phyloP scores from a whole-genome alignment of 2,329 filamentous ascomycete species.

The Diaporthe velutina region DNA sequence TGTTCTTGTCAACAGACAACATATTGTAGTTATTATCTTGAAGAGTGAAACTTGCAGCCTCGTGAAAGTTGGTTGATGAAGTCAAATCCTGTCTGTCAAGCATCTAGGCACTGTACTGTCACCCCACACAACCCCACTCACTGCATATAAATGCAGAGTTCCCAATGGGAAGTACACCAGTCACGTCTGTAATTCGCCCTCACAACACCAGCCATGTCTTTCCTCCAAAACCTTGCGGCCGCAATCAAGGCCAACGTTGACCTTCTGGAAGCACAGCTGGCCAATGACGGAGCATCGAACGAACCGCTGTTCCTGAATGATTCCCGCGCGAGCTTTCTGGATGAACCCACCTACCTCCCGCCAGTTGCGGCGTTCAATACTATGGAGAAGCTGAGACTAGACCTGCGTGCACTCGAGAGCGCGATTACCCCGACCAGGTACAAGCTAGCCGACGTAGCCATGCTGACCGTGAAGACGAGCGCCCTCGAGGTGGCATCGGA shows the following conservation, averaged over 20 bases:
- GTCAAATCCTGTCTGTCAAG: not conserved
- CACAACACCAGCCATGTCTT: not conserved
- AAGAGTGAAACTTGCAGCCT: not conserved
- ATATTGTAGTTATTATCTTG: not conserved
- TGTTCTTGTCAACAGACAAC: not conserved
- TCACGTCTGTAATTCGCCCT: not conserved
- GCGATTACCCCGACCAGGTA: not conserved
- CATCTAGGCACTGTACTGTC: not conserved
- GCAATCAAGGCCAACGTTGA: not conserved
- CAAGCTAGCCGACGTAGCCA: not conserved
- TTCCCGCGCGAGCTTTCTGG: not conserved
- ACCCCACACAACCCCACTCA: not conserved
- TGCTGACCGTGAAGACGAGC: not conserved
- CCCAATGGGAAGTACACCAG: not conserved
- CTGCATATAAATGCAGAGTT: not conserved
- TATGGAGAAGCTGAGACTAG: not conserved
- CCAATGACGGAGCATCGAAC: not conserved
- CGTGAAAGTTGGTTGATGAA: not conserved
- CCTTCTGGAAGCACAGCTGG: not conserved
- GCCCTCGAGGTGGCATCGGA: not conserved
- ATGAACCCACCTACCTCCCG: not conserved
- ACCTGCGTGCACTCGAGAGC: not conserved
- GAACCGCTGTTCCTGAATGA: not conserved
- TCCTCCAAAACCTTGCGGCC: not conserved
- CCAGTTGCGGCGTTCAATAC: not conserved